phyloP scores from a whole-genome alignment of 2,329 filamentous ascomycete species.

The Geosmithia morbida region DNA sequence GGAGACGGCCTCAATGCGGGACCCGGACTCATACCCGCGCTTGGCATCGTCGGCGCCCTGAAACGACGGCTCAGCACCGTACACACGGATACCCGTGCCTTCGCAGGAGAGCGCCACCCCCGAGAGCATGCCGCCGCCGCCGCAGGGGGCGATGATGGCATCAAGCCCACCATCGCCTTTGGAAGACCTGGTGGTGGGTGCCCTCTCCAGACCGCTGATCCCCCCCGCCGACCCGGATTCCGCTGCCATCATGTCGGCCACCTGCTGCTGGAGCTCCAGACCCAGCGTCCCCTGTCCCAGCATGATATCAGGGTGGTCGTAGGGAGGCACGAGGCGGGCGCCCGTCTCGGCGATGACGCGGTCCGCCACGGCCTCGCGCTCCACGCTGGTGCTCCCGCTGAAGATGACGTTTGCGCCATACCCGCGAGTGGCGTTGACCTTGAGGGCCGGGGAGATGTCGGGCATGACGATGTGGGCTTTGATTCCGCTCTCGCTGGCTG shows the following conservation, averaged over 20 bases:
- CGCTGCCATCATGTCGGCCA: constrained; percentile 31
- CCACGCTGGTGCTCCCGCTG: constrained; percentile 63
- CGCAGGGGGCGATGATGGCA: constrained; percentile 69
- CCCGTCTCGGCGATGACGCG: constrained; percentile 56
- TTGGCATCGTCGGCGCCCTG: constrained; percentile 74
- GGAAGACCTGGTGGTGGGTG: neutral
- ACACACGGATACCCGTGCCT: constrained; percentile 60
- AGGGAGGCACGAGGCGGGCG: constrained; percentile 72
- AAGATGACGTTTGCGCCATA: constrained; percentile 72
- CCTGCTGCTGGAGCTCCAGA: constrained; percentile 69
- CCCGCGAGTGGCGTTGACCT: constrained; percentile 67
- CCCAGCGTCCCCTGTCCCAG: constrained; percentile 86
- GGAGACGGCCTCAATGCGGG: constrained; percentile 52
- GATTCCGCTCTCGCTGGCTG: constrained; percentile 58
- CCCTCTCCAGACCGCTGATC: neutral
- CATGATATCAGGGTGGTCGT: constrained; percentile 85
- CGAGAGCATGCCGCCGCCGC: constrained; percentile 77
- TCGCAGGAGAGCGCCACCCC: constrained; percentile 67
- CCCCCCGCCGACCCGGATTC: constrained; percentile 1
- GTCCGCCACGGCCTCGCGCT: constrained; percentile 67
- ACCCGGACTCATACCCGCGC: constrained; percentile 50
- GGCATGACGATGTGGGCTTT: constrained; percentile 90
- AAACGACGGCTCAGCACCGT: constrained; percentile 73
- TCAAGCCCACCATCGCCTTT: constrained; percentile 32
- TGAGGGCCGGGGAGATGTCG: constrained; percentile 65